Base-by-base conservation (phyloP, 73 alveolate species). In the Paramecium tetraurelia region DNA sequence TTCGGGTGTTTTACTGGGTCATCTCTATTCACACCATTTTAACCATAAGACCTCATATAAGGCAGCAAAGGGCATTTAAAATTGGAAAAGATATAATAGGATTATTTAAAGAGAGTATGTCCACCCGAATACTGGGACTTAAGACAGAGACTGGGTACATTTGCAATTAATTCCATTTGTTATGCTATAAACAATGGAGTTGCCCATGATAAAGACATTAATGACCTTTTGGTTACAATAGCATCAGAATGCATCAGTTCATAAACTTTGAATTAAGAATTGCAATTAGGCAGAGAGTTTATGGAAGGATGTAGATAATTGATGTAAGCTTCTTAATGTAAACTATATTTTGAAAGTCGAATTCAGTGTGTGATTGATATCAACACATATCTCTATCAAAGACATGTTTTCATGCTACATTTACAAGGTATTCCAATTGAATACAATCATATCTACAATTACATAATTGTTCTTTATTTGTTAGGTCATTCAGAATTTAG, bases 241-340 rank as follows among this genome's bases (percentile, higher is more conserved):
- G 90, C 76, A 0, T 80, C 70, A 2, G 90, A 80, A 48, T 41
- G 70, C 6, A 63, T 80, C 0, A 48, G 90, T 44, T 80, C 57
- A 11, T 44, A 41, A 12, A 80, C 57, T 8, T 9, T 80, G 9
- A 46, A 46, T 24, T 48, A 80, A 80, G 90, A 80, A 80, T 44
- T 80, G 10, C 12, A 80, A 48, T 44, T 80, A 24, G 90, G 90
- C 9, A 80, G 90, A 48, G 90, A 80, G 22, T 80, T 44, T 46
- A 59, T 80, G 27, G 90, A 80, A 43, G 90, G 90, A 18, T 80
- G 90, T 22, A 41, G 90, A 80, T 44, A 80, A 80, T 80, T 80
- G 14, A 80, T 31, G 46, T 24, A 44, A 44, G 75, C 90, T 4
- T 40, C 76, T 38, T 46, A 80, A 80, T 80, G 63, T 24, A 80